Percentiles rank a stretch among this genome's conserved stretches.
Evolutionary conservation across 1,139 yeast genomes (phyloP).

Genomic region (Blastobotrys petasosporus): DNA sequence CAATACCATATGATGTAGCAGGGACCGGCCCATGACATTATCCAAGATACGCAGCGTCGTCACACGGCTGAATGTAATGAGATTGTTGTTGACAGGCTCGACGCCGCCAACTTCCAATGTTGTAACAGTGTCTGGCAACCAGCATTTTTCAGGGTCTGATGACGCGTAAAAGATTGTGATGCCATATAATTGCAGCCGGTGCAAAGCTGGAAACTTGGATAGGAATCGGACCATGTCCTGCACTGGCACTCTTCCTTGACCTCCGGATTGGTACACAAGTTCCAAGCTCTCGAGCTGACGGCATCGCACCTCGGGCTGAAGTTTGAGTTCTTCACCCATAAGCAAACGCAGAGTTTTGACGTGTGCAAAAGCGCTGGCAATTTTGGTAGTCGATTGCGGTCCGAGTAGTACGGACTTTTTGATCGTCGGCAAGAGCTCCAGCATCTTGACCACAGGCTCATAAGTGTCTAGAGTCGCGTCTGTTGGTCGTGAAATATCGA

Average conservation of each 20-base stretch:
- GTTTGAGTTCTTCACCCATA: slow-evolving; percentile 5
- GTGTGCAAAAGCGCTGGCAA: neutral
- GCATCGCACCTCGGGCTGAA: slow-evolving; percentile 7
- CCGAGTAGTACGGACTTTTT: slow-evolving; percentile 3
- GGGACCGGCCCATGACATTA: slow-evolving; percentile 9
- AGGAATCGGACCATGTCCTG: slow-evolving; percentile 2
- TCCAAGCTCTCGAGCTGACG: slow-evolving; percentile 3
- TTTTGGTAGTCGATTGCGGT: slow-evolving; percentile 6
- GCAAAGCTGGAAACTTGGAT: slow-evolving; percentile 3
- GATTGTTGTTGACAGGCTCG: slow-evolving; percentile 8
- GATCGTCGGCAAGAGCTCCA: neutral
- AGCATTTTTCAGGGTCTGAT: slow-evolving; percentile 1
- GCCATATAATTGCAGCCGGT: slow-evolving; percentile 6
- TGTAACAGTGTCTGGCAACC: slow-evolving; percentile 8
- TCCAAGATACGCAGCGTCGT: slow-evolving; percentile 5
- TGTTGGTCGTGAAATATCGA: neutral
- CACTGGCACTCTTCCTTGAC: slow-evolving; percentile 5
- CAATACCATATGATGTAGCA: slow-evolving; percentile 8
- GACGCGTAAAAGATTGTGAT: slow-evolving; percentile 1
- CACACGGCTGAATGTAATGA: slow-evolving; percentile 6
- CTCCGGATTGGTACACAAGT: slow-evolving; percentile 7
- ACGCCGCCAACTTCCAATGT: slow-evolving; percentile 9
- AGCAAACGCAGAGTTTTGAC: slow-evolving; percentile 6
- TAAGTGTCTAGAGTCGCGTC: neutral
- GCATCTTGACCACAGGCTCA: slow-evolving; percentile 5